phyloP scores from a whole-genome alignment of 306 rosid species.

The Gastrolobium villosum region DNA sequence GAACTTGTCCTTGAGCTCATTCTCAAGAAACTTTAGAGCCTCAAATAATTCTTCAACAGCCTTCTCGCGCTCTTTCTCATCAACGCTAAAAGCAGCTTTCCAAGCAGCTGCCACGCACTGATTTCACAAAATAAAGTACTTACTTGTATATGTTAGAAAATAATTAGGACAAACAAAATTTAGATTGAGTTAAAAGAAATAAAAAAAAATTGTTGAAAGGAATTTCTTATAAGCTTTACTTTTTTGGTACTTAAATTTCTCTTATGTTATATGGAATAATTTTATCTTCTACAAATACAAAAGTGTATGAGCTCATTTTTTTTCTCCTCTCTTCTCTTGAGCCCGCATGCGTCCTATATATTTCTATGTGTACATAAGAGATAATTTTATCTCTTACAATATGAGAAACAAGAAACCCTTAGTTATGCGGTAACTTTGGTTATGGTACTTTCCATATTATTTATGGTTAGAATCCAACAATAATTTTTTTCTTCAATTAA shows the following conservation, averaged over 20 bases:
- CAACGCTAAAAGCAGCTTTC: slow-evolving; percentile 37
- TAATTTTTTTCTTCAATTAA: background rate
- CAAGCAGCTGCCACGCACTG: slow-evolving; percentile 40
- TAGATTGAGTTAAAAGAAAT: background rate
- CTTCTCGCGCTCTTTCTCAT: slow-evolving; percentile 49
- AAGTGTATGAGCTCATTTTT: too few relatives aligned
- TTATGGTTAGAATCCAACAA: background rate
- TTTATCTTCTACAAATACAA: too few relatives aligned
- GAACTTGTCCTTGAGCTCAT: slow-evolving; percentile 63
- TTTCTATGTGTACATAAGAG: too few relatives aligned
- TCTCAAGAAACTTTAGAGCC: slow-evolving; percentile 55
- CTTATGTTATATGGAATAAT: too few relatives aligned
- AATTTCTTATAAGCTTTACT: too few relatives aligned
- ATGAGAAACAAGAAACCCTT: too few relatives aligned
- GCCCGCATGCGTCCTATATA: too few relatives aligned
- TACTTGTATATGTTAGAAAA: background rate
- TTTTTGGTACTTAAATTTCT: too few relatives aligned
- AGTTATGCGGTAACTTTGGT: too few relatives aligned
- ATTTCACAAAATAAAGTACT: background rate
- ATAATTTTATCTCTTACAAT: too few relatives aligned
- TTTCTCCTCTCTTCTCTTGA: too few relatives aligned
- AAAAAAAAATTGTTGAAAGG: too few relatives aligned
- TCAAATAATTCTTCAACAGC: slow-evolving; percentile 49
- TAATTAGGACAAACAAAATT: background rate
- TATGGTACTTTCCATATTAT: background rate